A percentile compares a stretch with the other conserved stretches of the same genome.
phyloP scores from a whole-genome alignment of 495 filamentous ascomycete species.

The Lindgomyces ingoldianus region DNA sequence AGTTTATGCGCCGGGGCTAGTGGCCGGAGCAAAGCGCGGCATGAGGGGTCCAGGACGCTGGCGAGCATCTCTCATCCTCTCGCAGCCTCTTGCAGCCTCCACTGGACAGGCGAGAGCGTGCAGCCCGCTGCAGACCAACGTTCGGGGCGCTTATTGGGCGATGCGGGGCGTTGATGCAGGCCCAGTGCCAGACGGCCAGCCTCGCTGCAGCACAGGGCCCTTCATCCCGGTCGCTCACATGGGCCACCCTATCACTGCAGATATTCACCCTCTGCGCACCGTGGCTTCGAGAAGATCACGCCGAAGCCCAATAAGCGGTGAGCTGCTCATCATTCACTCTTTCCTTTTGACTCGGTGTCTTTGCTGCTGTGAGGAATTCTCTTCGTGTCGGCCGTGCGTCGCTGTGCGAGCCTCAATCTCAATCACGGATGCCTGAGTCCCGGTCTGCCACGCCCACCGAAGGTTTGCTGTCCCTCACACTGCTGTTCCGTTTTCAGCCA shows the following conservation, averaged over 20 bases:
- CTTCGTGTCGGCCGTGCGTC: no score
- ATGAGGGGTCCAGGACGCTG: slow-evolving; percentile 4
- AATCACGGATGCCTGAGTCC: slow-evolving; percentile 26
- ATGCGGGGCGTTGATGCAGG: neutral
- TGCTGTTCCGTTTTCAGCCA: slow-evolving; percentile 16
- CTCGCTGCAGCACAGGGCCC: no score
- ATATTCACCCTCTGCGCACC: slow-evolving; percentile 15
- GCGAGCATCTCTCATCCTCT: no score
- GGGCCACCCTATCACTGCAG: neutral
- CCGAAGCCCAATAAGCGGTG: neutral
- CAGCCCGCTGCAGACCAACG: no score
- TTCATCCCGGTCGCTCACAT: no score
- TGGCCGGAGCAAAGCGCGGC: no score
- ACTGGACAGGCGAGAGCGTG: no score
- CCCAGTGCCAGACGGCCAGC: neutral
- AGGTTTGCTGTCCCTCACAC: no score
- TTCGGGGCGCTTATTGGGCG: slow-evolving; percentile 1
- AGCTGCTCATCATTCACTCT: neutral
- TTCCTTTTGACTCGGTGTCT: no score
- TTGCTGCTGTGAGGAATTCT: no score
- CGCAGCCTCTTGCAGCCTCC: neutral
- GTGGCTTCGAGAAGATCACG: slow-evolving; percentile 15
- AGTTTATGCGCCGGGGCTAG: slow-evolving; percentile 33
- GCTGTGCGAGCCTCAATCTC: neutral
- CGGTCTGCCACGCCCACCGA: neutral